Evolutionary conservation across 2,329 filamentous ascomycete genomes (phyloP), one percentile per base, ranked within the genome.

Genomic region (Cadophora luteo-olivacea): DNA sequence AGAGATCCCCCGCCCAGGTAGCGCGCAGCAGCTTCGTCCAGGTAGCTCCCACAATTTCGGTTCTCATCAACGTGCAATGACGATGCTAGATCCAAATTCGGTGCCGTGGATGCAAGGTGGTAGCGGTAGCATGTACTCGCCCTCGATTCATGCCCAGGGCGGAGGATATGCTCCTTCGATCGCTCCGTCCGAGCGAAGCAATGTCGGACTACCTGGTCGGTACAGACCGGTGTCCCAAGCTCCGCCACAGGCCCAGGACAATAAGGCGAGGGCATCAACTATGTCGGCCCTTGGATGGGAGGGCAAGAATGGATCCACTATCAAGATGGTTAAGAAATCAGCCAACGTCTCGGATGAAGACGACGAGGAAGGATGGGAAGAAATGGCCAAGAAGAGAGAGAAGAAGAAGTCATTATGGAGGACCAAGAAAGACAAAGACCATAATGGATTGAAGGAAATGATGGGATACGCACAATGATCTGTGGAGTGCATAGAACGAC

Each of bases 171-270:
- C 94, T 0, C 89, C 94, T 0, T 98, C 95, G 0, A 97, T 99
- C 73, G 95, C 96, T 2, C 96, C 96, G 0, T 97, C 93, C 5
- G 96, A 98, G 82, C 91, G 96, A 70, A 98, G 94, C 84, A 98
- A 97, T 78, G 84, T 97, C 70, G 96, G 96, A 19, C 86, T 97
- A 64, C 94, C 96, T 9, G 91, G 93, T 38, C 89, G 96, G 55
- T 99, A 99, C 81, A 88, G 96, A 57, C 94, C 96, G 1, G 95
- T 98, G 0, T 94, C 92, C 0, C 90, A 91, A 52, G 83, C 85
- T 65, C 84, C 82, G 8, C 77, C 79, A 3, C 51, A 66, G 11
- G 71, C n/a, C 6, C 63, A 69, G 5, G 70, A 75, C 72, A 79
- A 71, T 74, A 79, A 74, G 72, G 78, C 75, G 38, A 57, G 76